A percentile compares a stretch with the other conserved stretches of the same genome.
phyloP scores from a whole-genome alignment of 2,329 filamentous ascomycete species.

The Pseudocercospora crystallina region DNA sequence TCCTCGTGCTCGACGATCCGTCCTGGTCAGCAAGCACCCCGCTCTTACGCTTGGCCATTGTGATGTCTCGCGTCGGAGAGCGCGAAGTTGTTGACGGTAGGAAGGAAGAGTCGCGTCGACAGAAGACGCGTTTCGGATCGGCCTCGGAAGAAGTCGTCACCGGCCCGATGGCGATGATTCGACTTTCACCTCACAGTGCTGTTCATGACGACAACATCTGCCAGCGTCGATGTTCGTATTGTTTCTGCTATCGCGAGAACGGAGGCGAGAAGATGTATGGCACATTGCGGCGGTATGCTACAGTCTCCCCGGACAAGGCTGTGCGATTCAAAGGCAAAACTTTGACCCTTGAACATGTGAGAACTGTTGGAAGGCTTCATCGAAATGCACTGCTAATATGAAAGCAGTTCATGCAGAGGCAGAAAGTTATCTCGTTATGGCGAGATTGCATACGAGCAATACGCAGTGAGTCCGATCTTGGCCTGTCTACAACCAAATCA shows the following conservation, averaged over 20 bases:
- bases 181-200: too few relatives aligned
- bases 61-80: not conserved
- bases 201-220: too few relatives aligned
- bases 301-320: constrained; percentile 32
- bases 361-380: not conserved
- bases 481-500: not conserved
- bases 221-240: too few relatives aligned
- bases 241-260: too few relatives aligned
- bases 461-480: constrained; percentile 27
- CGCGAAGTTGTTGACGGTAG: not conserved
- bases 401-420: constrained; percentile 50
- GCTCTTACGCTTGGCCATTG: constrained; percentile 20
- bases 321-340: constrained; percentile 33
- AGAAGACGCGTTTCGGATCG: not conserved
- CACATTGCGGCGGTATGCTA: constrained; percentile 28
- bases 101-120: not conserved
- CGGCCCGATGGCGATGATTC: too few relatives aligned
- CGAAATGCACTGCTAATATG: too few relatives aligned
- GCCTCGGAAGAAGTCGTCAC: not conserved
- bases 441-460: constrained; percentile 49
- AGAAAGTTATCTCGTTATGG: constrained; percentile 49
- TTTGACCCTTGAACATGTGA: constrained; percentile 33
- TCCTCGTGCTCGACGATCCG: too few relatives aligned
- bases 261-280: constrained; percentile 10
- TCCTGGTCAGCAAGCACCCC: not conserved